Conservation (phyloP, 768 basidiomycete species). For the Pulveroboletus sp. region DNA sequence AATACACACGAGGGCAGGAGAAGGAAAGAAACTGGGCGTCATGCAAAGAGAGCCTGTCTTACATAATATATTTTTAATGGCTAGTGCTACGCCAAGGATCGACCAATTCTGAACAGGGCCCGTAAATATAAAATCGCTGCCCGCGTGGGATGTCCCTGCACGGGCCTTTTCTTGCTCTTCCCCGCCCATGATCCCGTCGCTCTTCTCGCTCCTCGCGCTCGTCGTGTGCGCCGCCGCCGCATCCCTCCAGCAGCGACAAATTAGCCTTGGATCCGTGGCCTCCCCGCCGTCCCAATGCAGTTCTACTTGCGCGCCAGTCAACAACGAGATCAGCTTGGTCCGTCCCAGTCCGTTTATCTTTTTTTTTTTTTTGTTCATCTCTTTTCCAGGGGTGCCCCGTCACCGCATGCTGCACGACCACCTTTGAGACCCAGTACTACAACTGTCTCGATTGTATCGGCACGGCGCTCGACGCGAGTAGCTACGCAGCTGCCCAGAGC, state of each 20-base stretch:
- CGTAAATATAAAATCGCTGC: too few species aligned
- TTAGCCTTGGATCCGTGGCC: slow-evolving; percentile 8
- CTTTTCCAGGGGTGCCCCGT: slow-evolving; percentile 26
- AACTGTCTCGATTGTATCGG: slow-evolving; percentile 43
- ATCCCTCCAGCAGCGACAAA: slow-evolving; percentile 12
- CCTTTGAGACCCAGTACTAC: slow-evolving; percentile 40
- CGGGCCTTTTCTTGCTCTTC: neutral
- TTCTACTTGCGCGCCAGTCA: slow-evolving; percentile 22
- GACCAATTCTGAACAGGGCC: too few species aligned
- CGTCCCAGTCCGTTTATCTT: neutral
- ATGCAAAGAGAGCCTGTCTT: slow-evolving; percentile 19
- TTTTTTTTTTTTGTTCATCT: neutral
- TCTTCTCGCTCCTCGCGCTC: slow-evolving; percentile 6
- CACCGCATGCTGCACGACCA: slow-evolving; percentile 37
- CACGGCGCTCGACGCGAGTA: slow-evolving; percentile 17
- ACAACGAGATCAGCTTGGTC: slow-evolving; percentile 23
- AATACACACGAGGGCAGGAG: slow-evolving; percentile 31
- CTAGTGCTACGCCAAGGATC: too few species aligned
- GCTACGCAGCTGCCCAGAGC: slow-evolving; percentile 30
- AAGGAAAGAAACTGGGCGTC: slow-evolving; percentile 43
- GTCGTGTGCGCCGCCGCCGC: slow-evolving; percentile 1
- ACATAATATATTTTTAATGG: too few species aligned
- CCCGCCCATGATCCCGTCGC: slow-evolving; percentile 12
- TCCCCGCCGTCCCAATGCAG: slow-evolving; percentile 24
- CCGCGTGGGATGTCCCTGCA: too few species aligned